These are phyloP conservation scores for Phyllostachys edulis DNA, from an alignment of 176 grass and related monocot species.

Conservation along the genomic window DNA sequence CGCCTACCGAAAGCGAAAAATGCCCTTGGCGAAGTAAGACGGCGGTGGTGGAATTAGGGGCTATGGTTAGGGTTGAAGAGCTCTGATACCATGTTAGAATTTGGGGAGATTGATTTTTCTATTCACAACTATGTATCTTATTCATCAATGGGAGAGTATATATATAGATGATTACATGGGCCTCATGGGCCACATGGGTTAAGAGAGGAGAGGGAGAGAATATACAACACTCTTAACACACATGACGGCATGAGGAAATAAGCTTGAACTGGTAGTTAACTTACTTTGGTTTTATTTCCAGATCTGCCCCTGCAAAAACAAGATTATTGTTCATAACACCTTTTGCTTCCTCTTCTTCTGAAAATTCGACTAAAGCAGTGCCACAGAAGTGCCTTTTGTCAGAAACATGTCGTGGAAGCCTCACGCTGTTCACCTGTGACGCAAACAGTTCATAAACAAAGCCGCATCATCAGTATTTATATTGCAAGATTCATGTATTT, in stretches of 20 bases:
- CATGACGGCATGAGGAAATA: conserved; percentile 7
- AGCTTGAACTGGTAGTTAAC: conserved; percentile 6
- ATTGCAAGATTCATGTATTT: neutral
- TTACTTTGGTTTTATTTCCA: conserved; percentile 90
- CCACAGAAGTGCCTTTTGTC: conserved; percentile 76
- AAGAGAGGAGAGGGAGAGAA: too few species aligned
- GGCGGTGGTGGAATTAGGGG: too few species aligned
- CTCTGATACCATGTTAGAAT: too few species aligned
- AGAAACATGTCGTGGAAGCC: conserved; percentile 72
- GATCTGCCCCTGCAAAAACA: conserved; percentile 57
- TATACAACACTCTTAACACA: too few species aligned
- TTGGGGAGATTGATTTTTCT: too few species aligned
- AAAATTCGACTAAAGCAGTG: conserved; percentile 90
- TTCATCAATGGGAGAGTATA: too few species aligned
- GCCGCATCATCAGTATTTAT: neutral
- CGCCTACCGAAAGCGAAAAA: too few species aligned
- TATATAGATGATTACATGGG: too few species aligned
- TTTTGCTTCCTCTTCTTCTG: conserved; percentile 81
- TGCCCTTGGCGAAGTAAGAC: too few species aligned
- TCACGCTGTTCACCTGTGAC: conserved; percentile 88
- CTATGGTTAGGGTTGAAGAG: too few species aligned
- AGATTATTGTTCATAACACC: conserved; percentile 48
- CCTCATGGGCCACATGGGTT: too few species aligned
- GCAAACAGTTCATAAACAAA: conserved; percentile 12
- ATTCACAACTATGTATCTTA: too few species aligned